Evolutionary conservation across 179 eudicot species (phyloP).

Genomic region (Heliamphora pulchella): DNA sequence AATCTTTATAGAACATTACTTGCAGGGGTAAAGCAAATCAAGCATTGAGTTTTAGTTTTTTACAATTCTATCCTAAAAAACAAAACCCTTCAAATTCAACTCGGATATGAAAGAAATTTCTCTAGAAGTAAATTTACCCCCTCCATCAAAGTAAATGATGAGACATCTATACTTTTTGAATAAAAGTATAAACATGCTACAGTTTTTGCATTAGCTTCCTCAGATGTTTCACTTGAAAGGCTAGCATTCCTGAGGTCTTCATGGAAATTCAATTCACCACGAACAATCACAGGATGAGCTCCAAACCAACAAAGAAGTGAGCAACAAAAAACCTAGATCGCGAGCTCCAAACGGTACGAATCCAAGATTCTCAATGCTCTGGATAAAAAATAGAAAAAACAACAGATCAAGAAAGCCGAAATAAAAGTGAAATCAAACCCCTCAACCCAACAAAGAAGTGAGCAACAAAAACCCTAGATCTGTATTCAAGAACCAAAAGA

Average conservation of each 20-base stretch:
- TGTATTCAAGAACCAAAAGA: no score
- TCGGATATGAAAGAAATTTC: not conserved
- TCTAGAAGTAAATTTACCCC: conserved; percentile 33
- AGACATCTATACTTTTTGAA: conserved; percentile 27
- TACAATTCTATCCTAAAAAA: not conserved
- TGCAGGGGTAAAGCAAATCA: not conserved
- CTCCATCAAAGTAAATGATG: conserved; percentile 39
- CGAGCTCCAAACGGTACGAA: no score
- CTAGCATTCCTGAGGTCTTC: conserved; percentile 32
- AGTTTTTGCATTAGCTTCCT: conserved; percentile 30
- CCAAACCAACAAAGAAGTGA: no score
- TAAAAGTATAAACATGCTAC: conserved; percentile 53
- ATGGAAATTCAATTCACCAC: conserved; percentile 47
- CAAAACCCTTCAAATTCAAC: not conserved
- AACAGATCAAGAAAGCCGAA: no score
- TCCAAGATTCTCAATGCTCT: no score
- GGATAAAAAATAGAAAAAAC: no score
- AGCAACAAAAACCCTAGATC: no score
- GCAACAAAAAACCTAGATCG: no score
- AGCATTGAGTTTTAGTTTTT: not conserved
- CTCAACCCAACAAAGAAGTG: no score
- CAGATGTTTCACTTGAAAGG: conserved; percentile 21
- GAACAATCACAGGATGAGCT: conserved; percentile 49
- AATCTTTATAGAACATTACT: conserved; percentile 16
- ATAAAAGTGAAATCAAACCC: no score